phyloP scores from a whole-genome alignment of 2,329 filamentous ascomycete genomes.

The Triangularia verruculosa region DNA sequence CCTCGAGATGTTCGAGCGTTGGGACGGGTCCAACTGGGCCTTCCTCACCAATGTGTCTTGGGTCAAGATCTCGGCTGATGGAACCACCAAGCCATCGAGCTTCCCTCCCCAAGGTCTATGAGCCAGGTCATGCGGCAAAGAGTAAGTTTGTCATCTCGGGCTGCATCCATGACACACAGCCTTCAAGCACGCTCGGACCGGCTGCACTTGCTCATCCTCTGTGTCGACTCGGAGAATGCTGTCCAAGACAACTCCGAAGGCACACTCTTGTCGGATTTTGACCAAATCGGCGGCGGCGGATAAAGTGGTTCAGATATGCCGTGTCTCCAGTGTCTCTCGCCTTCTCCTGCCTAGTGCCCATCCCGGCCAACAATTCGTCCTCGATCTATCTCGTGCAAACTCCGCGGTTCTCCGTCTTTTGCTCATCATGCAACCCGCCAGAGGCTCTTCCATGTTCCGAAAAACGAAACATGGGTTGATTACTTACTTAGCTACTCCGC shows the following conservation, averaged over 20 bases:
- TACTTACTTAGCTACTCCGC: neutral
- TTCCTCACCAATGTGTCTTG: slow-evolving; percentile 74
- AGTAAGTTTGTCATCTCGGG: neutral
- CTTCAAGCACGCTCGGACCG: slow-evolving; percentile 4
- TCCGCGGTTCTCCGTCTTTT: neutral
- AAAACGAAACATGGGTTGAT: neutral
- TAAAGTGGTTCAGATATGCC: slow-evolving; percentile 3
- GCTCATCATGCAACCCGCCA: neutral
- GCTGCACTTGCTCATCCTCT: slow-evolving; percentile 9
- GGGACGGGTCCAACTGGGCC: slow-evolving; percentile 83
- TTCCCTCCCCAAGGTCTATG: slow-evolving; percentile 64
- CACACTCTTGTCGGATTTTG: neutral
- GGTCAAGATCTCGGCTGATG: slow-evolving; percentile 66
- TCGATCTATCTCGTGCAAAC: neutral
- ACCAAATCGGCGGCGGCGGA: slow-evolving; percentile 2
- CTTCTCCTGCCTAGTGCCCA: neutral
- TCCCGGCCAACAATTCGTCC: neutral
- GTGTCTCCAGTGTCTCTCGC: slow-evolving; percentile 7
- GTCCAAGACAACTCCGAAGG: slow-evolving; percentile 6
- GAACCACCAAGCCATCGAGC: slow-evolving; percentile 62
- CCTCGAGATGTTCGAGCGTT: slow-evolving; percentile 62
- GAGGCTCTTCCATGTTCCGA: neutral
- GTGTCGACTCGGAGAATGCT: slow-evolving; percentile 1
- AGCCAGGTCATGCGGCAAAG: neutral
- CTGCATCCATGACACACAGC: slow-evolving; percentile 2